Percentiles rank a stretch among this genome's conserved stretches.
Evolutionary conservation across 108 stramenopile species (phyloP).

Genomic region (Chaetoceros tenuissimus): DNA sequence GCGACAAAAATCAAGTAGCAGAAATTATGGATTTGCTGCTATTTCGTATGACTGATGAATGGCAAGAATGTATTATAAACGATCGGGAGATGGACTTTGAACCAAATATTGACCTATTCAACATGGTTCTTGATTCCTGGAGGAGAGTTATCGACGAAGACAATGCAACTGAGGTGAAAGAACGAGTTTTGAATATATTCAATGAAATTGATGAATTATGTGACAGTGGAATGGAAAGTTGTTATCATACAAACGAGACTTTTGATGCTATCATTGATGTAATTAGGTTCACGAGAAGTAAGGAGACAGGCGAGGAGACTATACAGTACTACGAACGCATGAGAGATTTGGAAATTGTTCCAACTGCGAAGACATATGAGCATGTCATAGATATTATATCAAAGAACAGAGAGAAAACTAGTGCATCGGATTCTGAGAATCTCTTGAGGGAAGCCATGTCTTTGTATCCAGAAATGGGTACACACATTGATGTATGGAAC

Average conservation of each 20-base stretch:
- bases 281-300: constrained; percentile 14
- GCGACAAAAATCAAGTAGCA: not conserved
- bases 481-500: constrained; percentile 25
- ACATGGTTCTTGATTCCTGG: constrained; percentile 9
- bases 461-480: constrained; percentile 19
- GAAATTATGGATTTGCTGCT: constrained; percentile 2
- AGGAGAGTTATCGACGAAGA: constrained; percentile 11
- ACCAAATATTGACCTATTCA: not conserved
- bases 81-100: not conserved
- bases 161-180: not conserved
- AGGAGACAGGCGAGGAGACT: constrained; percentile 13
- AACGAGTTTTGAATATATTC: constrained; percentile 1
- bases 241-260: not conserved
- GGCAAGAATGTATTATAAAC: not conserved
- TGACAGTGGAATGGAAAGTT: not conserved
- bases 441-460: constrained; percentile 24
- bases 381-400: constrained; percentile 17
- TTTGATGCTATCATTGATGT: constrained; percentile 12
- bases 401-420: constrained; percentile 14
- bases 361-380: constrained; percentile 11
- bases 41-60: constrained; percentile 6
- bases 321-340: constrained; percentile 14
- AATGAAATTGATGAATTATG: not conserved
- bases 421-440: constrained; percentile 26
- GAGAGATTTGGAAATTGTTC: constrained; percentile 9